Conservation (phyloP, 179 eudicot species). For the Patellifolia procumbens region DNA sequence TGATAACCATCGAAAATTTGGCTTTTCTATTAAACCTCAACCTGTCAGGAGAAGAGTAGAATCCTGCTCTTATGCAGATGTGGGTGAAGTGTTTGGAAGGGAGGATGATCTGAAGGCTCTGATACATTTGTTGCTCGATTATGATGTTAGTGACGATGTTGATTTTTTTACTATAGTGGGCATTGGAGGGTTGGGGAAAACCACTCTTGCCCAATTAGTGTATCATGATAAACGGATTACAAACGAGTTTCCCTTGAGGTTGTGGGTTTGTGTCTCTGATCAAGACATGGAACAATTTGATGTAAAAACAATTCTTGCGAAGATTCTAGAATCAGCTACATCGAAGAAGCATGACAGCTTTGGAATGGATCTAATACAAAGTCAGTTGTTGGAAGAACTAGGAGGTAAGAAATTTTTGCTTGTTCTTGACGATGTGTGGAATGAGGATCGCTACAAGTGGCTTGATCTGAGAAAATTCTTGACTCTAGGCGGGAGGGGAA, state of each 20-base stretch:
- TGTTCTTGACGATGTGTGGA: constrained; percentile 42
- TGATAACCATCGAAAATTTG: constrained; percentile 28
- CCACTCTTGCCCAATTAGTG: constrained; percentile 31
- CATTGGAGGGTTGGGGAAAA: constrained; percentile 42
- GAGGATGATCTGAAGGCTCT: constrained; percentile 26
- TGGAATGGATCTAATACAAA: constrained; percentile 12
- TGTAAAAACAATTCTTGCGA: constrained; percentile 7
- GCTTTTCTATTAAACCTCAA: neutral
- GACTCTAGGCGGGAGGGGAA: neutral
- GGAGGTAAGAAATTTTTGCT: constrained; percentile 27
- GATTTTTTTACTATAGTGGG: constrained; percentile 26
- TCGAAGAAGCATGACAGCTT: neutral
- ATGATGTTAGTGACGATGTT: neutral
- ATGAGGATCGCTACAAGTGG: constrained; percentile 18
- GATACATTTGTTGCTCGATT: constrained; percentile 12
- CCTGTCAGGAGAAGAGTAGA: neutral
- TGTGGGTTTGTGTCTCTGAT: constrained; percentile 38
- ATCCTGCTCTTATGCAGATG: constrained; percentile 17
- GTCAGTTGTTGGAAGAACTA: neutral
- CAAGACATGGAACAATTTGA: neutral
- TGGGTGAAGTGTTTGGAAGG: constrained; percentile 27
- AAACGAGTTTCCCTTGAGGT: constrained; percentile 17
- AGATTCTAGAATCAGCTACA: neutral
- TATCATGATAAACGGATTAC: constrained; percentile 20
- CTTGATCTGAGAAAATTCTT: neutral